These are phyloP conservation scores for Marasmius sp. DNA, from an alignment of 1,284 basidiomycete genomes.

Conservation along the genomic window DNA sequence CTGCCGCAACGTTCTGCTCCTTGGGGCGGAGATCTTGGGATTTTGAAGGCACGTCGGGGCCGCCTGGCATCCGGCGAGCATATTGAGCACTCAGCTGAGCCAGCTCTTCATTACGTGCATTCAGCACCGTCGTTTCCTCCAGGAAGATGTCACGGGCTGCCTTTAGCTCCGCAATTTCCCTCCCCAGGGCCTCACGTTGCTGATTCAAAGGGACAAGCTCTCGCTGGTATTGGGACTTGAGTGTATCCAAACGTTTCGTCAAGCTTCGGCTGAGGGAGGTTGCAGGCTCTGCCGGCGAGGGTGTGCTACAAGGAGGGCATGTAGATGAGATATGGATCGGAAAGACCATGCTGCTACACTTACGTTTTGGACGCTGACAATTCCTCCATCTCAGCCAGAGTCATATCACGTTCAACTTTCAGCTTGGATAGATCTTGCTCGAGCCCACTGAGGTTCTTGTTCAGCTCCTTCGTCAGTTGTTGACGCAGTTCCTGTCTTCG, in stretches of 20 bases:
- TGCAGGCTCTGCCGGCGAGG: conserved; percentile 38
- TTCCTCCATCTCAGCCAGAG: conserved; percentile 92
- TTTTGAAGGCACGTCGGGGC: conserved; percentile 35
- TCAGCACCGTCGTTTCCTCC: conserved; percentile 89
- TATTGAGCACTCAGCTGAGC: conserved; percentile 85
- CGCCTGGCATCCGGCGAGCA: conserved; percentile 68
- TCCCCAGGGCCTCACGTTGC: conserved; percentile 75
- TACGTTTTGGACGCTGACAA: conserved; percentile 74
- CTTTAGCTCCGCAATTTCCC: conserved; percentile 88
- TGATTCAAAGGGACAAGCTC: conserved; percentile 85
- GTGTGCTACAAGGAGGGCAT: conserved; percentile 14
- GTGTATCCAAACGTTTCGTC: conserved; percentile 83
- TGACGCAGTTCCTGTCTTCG: conserved; percentile 77
- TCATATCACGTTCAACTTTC: conserved; percentile 87
- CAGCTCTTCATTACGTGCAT: conserved; percentile 90
- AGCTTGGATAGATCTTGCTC: conserved; percentile 88
- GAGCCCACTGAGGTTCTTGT: conserved; percentile 73
- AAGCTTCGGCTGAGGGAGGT: conserved; percentile 70
- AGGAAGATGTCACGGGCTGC: conserved; percentile 85
- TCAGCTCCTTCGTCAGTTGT: conserved; percentile 78
- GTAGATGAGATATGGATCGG: neutral
- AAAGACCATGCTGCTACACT: conserved; percentile 14
- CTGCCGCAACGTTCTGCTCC: neutral
- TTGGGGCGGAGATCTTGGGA: conserved; percentile 16
- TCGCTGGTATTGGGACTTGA: conserved; percentile 85